Percentiles rank a stretch among this genome's conserved stretches.
These are phyloP conservation scores for Clarireedia hainanense DNA, from an alignment of 2,329 filamentous ascomycete species.

Conservation along the genomic window DNA sequence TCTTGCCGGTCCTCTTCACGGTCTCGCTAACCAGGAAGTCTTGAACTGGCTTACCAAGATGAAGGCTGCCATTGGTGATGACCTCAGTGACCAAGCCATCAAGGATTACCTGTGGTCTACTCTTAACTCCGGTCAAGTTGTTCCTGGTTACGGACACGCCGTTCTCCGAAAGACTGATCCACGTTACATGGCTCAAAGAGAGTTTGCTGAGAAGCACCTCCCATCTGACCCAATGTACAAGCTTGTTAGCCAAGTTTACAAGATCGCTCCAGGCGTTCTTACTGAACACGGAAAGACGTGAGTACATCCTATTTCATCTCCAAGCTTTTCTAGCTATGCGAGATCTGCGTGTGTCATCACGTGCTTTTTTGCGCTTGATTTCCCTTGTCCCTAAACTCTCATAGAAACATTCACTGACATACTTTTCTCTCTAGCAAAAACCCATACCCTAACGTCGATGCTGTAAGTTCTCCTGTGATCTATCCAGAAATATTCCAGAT, in stretches of 20 bases:
- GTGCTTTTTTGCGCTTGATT: constrained; percentile 18
- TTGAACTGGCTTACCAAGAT: constrained; percentile 99
- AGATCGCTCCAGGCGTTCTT: constrained; percentile 95
- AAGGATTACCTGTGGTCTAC: constrained; percentile 98
- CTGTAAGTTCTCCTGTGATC: constrained; percentile 31
- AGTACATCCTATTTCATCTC: constrained; percentile 63
- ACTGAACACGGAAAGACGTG: constrained; percentile 99
- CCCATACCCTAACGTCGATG: constrained; percentile 97
- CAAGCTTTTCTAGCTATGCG: too few species aligned
- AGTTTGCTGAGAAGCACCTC: constrained; percentile 62
- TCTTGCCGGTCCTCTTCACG: constrained; percentile 96
- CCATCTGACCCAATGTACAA: constrained; percentile 99
- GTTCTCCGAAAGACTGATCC: constrained; percentile 99
- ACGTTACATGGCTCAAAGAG: constrained; percentile 96
- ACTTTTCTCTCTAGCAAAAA: constrained; percentile 40
- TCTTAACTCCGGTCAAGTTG: constrained; percentile 89
- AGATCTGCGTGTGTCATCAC: too few species aligned
- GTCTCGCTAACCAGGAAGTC: constrained; percentile 98
- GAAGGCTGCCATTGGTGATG: constrained; percentile 90
- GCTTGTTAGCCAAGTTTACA: constrained; percentile 99
- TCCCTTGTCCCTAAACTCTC: constrained; percentile 37
- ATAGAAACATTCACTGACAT: not conserved
- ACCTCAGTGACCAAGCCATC: constrained; percentile 93
- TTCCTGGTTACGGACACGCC: constrained; percentile 96
- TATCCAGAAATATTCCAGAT: not conserved